phyloP scores from a whole-genome alignment of 495 filamentous ascomycete genomes.

The Sordaria brevicollis region DNA sequence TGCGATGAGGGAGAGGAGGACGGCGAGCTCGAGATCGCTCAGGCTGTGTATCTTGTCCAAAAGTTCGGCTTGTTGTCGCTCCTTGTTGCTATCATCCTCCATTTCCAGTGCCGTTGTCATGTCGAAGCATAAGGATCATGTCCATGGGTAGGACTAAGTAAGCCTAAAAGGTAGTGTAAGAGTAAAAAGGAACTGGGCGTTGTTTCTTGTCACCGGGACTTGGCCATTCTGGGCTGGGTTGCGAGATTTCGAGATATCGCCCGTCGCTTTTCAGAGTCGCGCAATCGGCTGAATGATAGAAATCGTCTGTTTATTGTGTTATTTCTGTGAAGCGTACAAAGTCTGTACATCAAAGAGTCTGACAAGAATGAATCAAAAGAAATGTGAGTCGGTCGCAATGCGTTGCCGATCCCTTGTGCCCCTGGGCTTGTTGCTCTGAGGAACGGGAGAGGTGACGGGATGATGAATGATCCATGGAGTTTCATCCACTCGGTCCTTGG shows the following conservation, averaged over 20 bases:
- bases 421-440: background rate
- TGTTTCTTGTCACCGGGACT: background rate
- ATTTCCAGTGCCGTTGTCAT: conserved; percentile 30
- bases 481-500: background rate
- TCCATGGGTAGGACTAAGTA: background rate
- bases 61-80: conserved; percentile 23
- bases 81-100: conserved; percentile 36
- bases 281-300: background rate
- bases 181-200: background rate
- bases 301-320: background rate
- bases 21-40: conserved; percentile 81
- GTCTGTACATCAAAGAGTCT: background rate
- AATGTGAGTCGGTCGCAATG: background rate
- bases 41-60: conserved; percentile 58
- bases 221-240: background rate
- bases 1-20: conserved; percentile 66
- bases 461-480: background rate
- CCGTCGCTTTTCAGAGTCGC: background rate
- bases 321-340: background rate
- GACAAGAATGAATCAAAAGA: background rate
- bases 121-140: background rate
- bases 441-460: background rate
- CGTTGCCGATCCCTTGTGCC: background rate
- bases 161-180: background rate
- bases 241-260: background rate